A percentile compares a stretch with the other conserved stretches of the same genome.
These are phyloP conservation scores for Cordyceps cicadae DNA, from an alignment of 2,329 filamentous ascomycete species.

Conservation along the genomic window DNA sequence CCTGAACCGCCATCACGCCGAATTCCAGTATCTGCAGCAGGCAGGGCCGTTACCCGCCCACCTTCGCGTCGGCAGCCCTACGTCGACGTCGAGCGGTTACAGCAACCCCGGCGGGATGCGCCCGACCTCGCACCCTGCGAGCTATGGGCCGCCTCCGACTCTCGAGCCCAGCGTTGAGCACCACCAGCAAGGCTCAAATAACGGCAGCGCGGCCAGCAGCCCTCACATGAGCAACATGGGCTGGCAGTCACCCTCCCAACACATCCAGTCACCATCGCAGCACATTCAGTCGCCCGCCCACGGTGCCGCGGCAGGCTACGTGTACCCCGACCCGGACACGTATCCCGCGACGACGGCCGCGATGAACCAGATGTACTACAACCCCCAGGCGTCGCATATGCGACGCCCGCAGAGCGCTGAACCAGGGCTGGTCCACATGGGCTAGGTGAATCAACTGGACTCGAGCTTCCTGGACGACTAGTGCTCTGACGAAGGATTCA, in stretches of 20 bases:
- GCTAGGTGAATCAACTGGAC: conserved; percentile 21
- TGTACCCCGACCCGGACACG: conserved; percentile 77
- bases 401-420: conserved; percentile 70
- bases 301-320: conserved; percentile 51
- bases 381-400: conserved; percentile 48
- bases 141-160: conserved; percentile 75
- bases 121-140: conserved; percentile 77
- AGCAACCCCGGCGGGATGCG: conserved; percentile 39
- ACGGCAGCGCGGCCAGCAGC: conserved; percentile 67
- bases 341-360: conserved; percentile 50
- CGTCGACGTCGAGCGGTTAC: conserved; percentile 52
- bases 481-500: neutral
- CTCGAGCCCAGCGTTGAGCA: conserved; percentile 80
- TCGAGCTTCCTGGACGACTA: neutral
- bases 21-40: conserved; percentile 65
- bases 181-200: conserved; percentile 53
- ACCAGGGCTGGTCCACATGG: conserved; percentile 40
- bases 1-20: conserved; percentile 54
- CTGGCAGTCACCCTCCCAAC: conserved; percentile 69
- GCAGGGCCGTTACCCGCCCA: conserved; percentile 76
- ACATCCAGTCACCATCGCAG: conserved; percentile 38
- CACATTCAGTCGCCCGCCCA: conserved; percentile 47
- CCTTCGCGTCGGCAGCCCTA: conserved; percentile 66
- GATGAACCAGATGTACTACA: conserved; percentile 65
- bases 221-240: conserved; percentile 75